Evolutionary conservation across 768 basidiomycete genomes (phyloP), one percentile per base, ranked within the genome.

Genomic region (Panellus pusillus): DNA sequence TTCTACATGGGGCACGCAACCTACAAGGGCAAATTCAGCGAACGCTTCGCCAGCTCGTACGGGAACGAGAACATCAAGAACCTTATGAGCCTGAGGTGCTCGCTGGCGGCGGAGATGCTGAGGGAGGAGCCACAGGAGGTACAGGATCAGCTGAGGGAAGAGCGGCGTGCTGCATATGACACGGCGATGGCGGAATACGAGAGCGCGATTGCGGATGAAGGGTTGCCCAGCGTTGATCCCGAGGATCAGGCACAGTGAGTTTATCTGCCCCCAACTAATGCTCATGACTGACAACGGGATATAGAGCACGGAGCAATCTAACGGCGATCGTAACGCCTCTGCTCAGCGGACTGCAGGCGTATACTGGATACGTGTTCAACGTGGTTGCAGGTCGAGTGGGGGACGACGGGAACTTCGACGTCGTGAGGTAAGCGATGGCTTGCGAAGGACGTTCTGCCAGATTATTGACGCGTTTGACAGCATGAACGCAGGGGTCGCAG

Each of bases 111-210:
- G 3, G 8, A 39, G 27, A 20, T 44, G 43, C 18, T 51, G 15
- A 15, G 2, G 24, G 50, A 44, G 17, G 42, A 51, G 27, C 11
- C 50, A 6, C 35, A 44, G n/a, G 43, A 51, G 35, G 50, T 51
- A 11, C 14, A 29, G 43, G 7, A 5, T 9, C 9, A 7, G 20
- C 8, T 51, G n/a, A 44, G 18, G 43, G 11, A 11, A 5, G 50
- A 44, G 15, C 7, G 27, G 15, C 9, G 37, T 1, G 36, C 19
- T 8, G 36, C 9, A n/a, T 42, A 51, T 24, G 20, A 15, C 5
- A 35, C 15, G 1, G 50, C 9, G 19, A 2, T 44, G 20, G 27
- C 13, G 48, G 48, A 41, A 6, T 32, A 28, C 9, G 28, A 41
- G 8, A 29, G 31, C 5, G 19, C 40, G 13, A 39, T 41, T 19